Evolutionary conservation across 2,329 filamentous ascomycete genomes (phyloP), one percentile per base, ranked within the genome.

Genomic region (Pseudogymnoascus sp.): DNA sequence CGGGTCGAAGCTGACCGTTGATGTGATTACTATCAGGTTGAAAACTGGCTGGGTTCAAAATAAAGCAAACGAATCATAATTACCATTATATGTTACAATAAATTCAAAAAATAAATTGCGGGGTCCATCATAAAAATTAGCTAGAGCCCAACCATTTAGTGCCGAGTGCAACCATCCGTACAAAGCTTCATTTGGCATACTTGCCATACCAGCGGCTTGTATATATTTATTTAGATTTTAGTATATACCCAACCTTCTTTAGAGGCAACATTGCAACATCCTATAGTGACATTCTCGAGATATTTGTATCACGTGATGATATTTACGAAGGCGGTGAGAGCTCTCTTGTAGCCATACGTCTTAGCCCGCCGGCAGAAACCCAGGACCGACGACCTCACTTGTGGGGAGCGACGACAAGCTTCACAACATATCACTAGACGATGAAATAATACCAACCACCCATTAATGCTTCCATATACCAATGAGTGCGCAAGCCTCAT

Each of bases 401-500:
- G 47, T 54, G 47, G 47, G 47, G 28, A 54, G 6, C 47, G 7
- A 54, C 47, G 47, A 33, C 47, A 33, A 5, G 28, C 16, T 8
- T 54, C 28, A 54, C 25, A 9, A 54, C n/a, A 33, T 54, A 33
- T 18, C n/a, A 33, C 47, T 54, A 50, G 25, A 33, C 47, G 33
- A 54, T 33, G 47, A 54, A 18, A 33, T 33, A 54, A 54, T 33
- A 33, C 47, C 47, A 12, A 18, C 47, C 28, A 7, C n/a, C 25
- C 47, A 18, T 54, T 54, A 33, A 54, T 54, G 47, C 25, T 54
- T 54, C 47, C 47, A 54, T 54, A 54, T 33, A 54, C 28, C 47
- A 54, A 54, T 54, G 47, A 54, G 47, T 54, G 47, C 47, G 47
- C 47, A 54, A 54, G 47, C 47, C 47, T 54, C 47, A 54, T 54